Evolutionary conservation across 345 rosid genomes (phyloP).

Genomic region (Camelina laxa): DNA sequence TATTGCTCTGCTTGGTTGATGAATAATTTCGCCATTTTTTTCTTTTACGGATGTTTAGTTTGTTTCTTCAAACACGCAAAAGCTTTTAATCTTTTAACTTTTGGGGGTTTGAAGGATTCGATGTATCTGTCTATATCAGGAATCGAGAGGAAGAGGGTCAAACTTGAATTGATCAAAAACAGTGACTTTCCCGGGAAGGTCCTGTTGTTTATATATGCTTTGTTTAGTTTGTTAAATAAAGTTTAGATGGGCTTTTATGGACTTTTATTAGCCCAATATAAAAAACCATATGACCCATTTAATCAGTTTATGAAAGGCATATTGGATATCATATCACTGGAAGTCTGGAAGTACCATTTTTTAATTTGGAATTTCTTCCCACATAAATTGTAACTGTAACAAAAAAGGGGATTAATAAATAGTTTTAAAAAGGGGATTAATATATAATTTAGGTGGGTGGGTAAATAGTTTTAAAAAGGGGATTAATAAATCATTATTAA

Average conservation of each 20-base stretch:
- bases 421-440: background rate
- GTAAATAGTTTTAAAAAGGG: too few relatives aligned
- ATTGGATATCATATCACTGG: background rate
- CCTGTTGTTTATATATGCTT: background rate
- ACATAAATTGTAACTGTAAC: background rate
- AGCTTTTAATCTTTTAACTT: background rate
- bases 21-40: constrained; percentile 70
- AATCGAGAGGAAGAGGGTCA: constrained; percentile 12
- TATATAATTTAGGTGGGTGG: too few relatives aligned
- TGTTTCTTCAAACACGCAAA: background rate
- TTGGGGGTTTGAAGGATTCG: background rate
- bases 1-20: constrained; percentile 78
- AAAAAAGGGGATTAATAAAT: background rate
- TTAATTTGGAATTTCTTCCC: background rate
- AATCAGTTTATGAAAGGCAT: background rate
- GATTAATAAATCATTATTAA: background rate
- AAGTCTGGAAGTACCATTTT: background rate
- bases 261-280: background rate
- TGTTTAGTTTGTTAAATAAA: background rate
- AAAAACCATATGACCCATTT: background rate
- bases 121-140: background rate
- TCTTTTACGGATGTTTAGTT: background rate
- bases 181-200: background rate
- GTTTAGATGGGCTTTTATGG: background rate
- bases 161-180: background rate